These are phyloP conservation scores for Apophysomyces elegans DNA, from an alignment of 371 early-diverging fungal species.

Conservation along the genomic window DNA sequence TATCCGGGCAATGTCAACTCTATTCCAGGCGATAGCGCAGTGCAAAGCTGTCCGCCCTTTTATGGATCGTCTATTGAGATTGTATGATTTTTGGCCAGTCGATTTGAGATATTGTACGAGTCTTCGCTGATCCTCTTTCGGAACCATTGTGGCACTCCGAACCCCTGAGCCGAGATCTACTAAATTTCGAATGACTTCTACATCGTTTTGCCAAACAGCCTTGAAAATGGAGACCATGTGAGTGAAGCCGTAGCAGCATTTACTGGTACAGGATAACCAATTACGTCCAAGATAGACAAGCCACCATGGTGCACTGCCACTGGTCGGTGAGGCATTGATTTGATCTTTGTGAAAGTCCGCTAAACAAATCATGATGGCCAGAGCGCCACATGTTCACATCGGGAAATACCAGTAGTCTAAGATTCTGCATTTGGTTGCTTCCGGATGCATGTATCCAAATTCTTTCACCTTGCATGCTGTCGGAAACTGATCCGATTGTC, in stretches of 20 bases:
- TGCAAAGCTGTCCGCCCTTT: conserved; percentile 56
- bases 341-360: no score
- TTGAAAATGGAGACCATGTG: conserved; percentile 51
- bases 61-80: conserved; percentile 52
- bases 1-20: conserved; percentile 41
- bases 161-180: conserved; percentile 25
- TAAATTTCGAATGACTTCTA: conserved; percentile 39
- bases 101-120: conserved; percentile 23
- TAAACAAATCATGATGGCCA: no score
- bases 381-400: no score
- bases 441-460: no score
- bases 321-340: no score
- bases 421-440: no score
- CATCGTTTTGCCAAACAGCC: conserved; percentile 50
- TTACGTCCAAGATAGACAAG: neutral
- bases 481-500: no score
- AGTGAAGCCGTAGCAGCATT: neutral
- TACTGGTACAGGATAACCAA: no score
- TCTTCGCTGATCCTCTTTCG: conserved; percentile 24
- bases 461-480: no score
- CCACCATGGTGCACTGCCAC: neutral
- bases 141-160: conserved; percentile 13
- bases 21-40: conserved; percentile 50
- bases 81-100: conserved; percentile 27
- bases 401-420: no score